Conservation (phyloP, 1,139 yeast species). For the Blastobotrys malaysiensis region DNA sequence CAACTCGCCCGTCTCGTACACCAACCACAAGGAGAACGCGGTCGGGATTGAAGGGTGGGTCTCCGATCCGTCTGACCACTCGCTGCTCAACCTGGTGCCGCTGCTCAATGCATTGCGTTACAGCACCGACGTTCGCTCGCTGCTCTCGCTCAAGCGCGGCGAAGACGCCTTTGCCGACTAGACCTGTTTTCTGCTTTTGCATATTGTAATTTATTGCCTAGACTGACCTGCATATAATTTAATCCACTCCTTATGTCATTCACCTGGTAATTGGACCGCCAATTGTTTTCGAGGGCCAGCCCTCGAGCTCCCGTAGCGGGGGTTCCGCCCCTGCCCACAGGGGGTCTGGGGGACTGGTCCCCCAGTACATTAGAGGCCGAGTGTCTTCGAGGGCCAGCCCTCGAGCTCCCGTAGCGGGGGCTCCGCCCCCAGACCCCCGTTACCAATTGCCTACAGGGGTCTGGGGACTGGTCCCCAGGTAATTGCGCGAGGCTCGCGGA, state of each 20-base stretch:
- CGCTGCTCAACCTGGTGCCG: conserved; percentile 74
- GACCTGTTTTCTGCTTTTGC: neutral
- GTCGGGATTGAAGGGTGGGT: conserved; percentile 97
- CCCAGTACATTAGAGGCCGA: too few species aligned
- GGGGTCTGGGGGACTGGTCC: too few species aligned
- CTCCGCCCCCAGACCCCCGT: too few species aligned
- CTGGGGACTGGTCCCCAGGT: neutral
- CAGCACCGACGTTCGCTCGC: conserved; percentile 80
- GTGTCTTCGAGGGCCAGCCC: too few species aligned
- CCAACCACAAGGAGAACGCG: conserved; percentile 80
- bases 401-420: too few species aligned
- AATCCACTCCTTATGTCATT: too few species aligned
- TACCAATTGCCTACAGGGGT: too few species aligned
- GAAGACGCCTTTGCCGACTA: conserved; percentile 50
- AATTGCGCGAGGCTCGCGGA: too few species aligned
- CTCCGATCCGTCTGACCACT: conserved; percentile 85
- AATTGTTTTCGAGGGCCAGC: too few species aligned
- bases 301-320: neutral
- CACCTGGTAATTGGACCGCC: too few species aligned
- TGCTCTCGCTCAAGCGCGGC: conserved; percentile 72
- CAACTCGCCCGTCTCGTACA: conserved; percentile 87
- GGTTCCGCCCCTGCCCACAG: neutral
- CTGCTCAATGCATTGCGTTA: conserved; percentile 71
- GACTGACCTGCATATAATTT: neutral
- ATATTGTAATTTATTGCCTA: neutral